These are phyloP conservation scores for Penicillium sp. DNA, from an alignment of 2,329 filamentous ascomycete genomes.

Conservation along the genomic window DNA sequence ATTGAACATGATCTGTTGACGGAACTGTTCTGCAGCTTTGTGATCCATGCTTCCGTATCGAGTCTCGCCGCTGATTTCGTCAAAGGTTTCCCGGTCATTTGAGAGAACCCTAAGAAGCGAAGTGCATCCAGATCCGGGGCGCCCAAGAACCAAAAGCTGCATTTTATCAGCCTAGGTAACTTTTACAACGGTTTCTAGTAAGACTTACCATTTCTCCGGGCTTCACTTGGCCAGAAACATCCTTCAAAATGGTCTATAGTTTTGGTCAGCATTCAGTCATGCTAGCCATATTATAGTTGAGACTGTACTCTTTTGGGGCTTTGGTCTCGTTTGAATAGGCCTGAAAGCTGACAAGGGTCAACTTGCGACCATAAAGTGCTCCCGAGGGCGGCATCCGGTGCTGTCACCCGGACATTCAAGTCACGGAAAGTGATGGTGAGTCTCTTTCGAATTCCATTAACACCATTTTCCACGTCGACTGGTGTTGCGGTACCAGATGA, in stretches of 20 bases:
- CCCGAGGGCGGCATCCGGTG: slow-evolving; percentile 38
- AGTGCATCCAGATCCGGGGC: slow-evolving; percentile 69
- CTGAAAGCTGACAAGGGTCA: slow-evolving; percentile 31
- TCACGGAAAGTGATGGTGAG: slow-evolving; percentile 39
- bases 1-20: slow-evolving; percentile 64
- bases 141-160: slow-evolving; percentile 64
- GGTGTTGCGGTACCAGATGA: slow-evolving; percentile 28
- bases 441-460: slow-evolving; percentile 26
- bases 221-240: slow-evolving; percentile 41
- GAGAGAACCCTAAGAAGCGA: slow-evolving; percentile 69
- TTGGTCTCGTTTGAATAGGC: slow-evolving; percentile 18
- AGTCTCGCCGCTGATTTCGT: slow-evolving; percentile 55
- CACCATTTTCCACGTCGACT: slow-evolving; percentile 27
- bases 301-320: slow-evolving; percentile 29
- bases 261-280: neutral
- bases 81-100: slow-evolving; percentile 63
- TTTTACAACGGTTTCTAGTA: neutral
- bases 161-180: neutral
- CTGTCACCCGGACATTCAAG: slow-evolving; percentile 36
- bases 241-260: slow-evolving; percentile 40
- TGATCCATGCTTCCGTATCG: slow-evolving; percentile 56
- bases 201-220: slow-evolving; percentile 46
- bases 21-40: slow-evolving; percentile 43
- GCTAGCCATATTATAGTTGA: neutral
- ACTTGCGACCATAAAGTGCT: slow-evolving; percentile 35